A percentile compares a stretch with the other conserved stretches of the same genome.
Conservation (phyloP, 2,329 filamentous ascomycete species). For the Talaromyces sp. region DNA sequence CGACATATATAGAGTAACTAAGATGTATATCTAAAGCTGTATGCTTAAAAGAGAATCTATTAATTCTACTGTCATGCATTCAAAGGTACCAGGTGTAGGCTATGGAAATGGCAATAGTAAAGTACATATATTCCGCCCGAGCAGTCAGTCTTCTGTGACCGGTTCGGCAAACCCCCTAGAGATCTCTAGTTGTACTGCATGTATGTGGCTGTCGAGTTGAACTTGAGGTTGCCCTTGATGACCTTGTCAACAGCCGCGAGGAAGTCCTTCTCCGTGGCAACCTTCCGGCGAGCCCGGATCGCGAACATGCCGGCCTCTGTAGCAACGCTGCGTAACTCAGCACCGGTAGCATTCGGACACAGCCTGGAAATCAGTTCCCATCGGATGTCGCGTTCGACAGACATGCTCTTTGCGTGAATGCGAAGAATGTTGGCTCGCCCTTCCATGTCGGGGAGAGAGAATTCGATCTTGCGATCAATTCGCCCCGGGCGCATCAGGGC, state of each 20-base stretch:
- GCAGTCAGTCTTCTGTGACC: slow-evolving; percentile 20
- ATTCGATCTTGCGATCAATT: slow-evolving; percentile 99
- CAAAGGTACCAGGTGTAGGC: neutral
- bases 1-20: neutral
- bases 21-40: too few species aligned
- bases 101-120: slow-evolving; percentile 12
- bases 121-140: slow-evolving; percentile 29
- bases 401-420: slow-evolving; percentile 99
- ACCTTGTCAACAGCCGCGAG: slow-evolving; percentile 97
- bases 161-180: slow-evolving; percentile 13
- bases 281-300: slow-evolving; percentile 89
- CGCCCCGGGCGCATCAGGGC: slow-evolving; percentile 94
- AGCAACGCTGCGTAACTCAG: slow-evolving; percentile 90
- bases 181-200: slow-evolving; percentile 90
- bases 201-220: slow-evolving; percentile 97
- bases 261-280: slow-evolving; percentile 98
- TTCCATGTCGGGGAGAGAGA: slow-evolving; percentile 93
- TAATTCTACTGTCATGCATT: neutral
- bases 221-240: slow-evolving; percentile 98
- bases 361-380: slow-evolving; percentile 98
- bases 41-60: too few species aligned
- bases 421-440: slow-evolving; percentile 95
- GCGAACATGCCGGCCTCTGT: slow-evolving; percentile 99
- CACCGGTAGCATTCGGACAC: slow-evolving; percentile 95
- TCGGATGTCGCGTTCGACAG: slow-evolving; percentile 94